Evolutionary conservation across 306 rosid species (phyloP), one percentile per base, ranked within the genome.

Genomic region (Senna siamea): DNA sequence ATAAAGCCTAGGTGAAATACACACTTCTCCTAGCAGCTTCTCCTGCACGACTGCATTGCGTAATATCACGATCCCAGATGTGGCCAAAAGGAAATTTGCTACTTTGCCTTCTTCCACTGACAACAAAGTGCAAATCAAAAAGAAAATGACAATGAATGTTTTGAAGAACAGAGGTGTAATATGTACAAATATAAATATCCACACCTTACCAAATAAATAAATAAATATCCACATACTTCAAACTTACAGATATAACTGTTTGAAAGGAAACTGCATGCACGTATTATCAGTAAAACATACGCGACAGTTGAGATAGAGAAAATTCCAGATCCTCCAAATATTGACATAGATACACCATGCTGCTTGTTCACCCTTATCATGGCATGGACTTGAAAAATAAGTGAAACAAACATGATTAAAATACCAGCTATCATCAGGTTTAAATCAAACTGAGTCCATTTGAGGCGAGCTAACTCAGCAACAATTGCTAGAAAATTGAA

Each of bases 91-190:
- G 90, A 94, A 94, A 87, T 77, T 86, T 56, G 97, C 93, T 35
- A 87, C 93, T 75, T 94, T 94, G 69, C 98, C 98, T 87, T 94
- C 98, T 85, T 94, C 98, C 93, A 94, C 98, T 94, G 84, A 83
- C 71, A 77, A 57, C 82, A 81, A 80, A 60, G 38, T 75, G 62
- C 69, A 75, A 47, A 72, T 66, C 41, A 67, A 73, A 22, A 61
- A 75, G 61, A 74, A 60, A 58, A 57, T n/a, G 38, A 78, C 20
- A 14, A 79, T 48, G 59, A 43, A 57, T 44, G 52, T 65, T 59
- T 9, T n/a, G 20, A 64, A 76, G n/a, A 80, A 48, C 48, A 3
- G 5, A 43, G 55, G 43, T 38, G 76, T 53, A 73, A 19, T 30
- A 51, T 13, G 30, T 4, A 37, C 30, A 43, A 37, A 68, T 4